These are phyloP conservation scores for Populus alba DNA, from an alignment of 345 rosid genomes.

Conservation along the genomic window DNA sequence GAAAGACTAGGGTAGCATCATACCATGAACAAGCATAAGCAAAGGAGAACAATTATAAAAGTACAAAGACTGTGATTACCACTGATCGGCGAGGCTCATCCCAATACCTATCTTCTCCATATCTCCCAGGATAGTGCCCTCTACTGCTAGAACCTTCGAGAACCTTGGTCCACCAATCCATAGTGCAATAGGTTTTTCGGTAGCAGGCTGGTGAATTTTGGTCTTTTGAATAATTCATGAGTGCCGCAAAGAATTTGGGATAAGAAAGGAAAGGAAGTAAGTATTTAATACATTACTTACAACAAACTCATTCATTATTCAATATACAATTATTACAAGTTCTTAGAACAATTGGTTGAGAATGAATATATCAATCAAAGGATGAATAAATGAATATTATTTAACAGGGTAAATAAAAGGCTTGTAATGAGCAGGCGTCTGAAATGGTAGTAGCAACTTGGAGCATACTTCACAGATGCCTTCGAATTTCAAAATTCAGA, in stretches of 20 bases:
- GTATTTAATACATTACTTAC: not conserved
- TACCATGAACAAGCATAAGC: constrained; percentile 2
- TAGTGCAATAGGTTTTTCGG: constrained; percentile 22
- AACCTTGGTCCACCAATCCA: constrained; percentile 89
- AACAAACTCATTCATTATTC: not conserved
- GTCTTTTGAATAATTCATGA: constrained; percentile 33
- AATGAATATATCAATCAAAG: not conserved
- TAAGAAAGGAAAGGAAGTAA: not conserved
- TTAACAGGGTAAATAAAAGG: not conserved
- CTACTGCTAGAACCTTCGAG: constrained; percentile 62
- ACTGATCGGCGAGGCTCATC: constrained; percentile 57
- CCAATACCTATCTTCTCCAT: constrained; percentile 41
- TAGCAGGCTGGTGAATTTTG: constrained; percentile 22
- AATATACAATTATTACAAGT: not conserved
- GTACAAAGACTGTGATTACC: constrained; percentile 38
- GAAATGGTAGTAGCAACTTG: not conserved
- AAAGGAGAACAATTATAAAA: not conserved
- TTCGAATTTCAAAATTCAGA: not conserved
- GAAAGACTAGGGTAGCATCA: not conserved
- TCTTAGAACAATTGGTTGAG: not conserved
- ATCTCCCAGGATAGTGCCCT: constrained; percentile 51
- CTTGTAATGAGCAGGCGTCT: not conserved
- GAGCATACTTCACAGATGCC: not conserved
- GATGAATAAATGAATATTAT: not conserved
- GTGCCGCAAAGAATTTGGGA: constrained; percentile 16